Percentiles rank a stretch among this genome's conserved stretches.
Conservation (phyloP, 106 monocot genomes). For the Alisma plantagoaquatica region DNA sequence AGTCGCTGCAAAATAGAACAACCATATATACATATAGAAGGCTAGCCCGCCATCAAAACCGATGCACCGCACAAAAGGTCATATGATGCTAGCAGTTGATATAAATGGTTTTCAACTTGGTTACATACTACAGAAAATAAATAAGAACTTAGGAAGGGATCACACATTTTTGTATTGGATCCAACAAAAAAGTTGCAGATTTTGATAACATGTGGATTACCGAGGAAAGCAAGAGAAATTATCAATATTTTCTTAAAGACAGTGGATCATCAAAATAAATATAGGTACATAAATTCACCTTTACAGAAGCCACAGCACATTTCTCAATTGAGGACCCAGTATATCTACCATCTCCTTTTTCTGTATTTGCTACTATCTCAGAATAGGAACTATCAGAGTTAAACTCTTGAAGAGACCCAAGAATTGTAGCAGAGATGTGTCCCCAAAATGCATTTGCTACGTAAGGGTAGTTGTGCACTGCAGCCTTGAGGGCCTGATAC, state of each 20-base stretch:
- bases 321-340: constrained; percentile 30
- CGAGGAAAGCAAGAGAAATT: constrained; percentile 1
- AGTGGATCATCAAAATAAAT: no score
- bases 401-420: constrained; percentile 19
- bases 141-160: no score
- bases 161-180: no score
- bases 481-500: constrained; percentile 50
- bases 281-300: constrained; percentile 45
- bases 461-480: constrained; percentile 66
- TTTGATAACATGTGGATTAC: neutral
- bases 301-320: constrained; percentile 46
- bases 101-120: no score
- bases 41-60: no score
- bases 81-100: no score
- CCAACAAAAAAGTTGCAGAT: no score
- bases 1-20: no score
- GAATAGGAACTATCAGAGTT: constrained; percentile 21
- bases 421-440: constrained; percentile 32
- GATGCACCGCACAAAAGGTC: no score
- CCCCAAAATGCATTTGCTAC: constrained; percentile 36
- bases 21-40: no score
- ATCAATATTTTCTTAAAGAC: no score
- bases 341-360: constrained; percentile 33
- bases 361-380: constrained; percentile 8
- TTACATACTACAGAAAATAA: no score